Percentiles rank a stretch among this genome's conserved stretches.
These are phyloP conservation scores for Boechera retrofracta DNA, from an alignment of 345 rosid species.

Conservation along the genomic window DNA sequence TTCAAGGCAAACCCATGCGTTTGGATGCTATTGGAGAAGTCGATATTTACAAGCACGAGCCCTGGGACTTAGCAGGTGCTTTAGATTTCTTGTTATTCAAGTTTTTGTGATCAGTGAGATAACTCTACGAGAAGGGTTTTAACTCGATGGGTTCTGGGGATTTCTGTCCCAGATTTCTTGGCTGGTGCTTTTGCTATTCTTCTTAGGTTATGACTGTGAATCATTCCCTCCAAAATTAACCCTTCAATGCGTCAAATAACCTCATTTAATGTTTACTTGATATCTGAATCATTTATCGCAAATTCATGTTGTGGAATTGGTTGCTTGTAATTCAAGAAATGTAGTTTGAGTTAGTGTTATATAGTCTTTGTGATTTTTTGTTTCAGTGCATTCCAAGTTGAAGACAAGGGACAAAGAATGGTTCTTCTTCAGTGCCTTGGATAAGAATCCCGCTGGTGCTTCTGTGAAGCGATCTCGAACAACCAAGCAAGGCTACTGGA, in stretches of 20 bases:
- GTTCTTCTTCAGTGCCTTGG: conserved; percentile 74
- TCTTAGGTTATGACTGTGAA: background rate
- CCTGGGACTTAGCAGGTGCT: conserved; percentile 68
- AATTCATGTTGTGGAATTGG: background rate
- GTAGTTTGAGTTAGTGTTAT: background rate
- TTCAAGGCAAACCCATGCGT: conserved; percentile 56
- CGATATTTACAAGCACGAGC: conserved; percentile 79
- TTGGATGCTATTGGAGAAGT: conserved; percentile 65
- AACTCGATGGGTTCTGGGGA: background rate
- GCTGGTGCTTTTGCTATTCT: background rate
- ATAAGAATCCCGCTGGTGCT: conserved; percentile 64
- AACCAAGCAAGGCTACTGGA: conserved; percentile 75
- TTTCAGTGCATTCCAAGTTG: conserved; percentile 56
- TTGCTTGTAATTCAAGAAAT: conserved; percentile 22
- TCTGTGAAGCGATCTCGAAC: conserved; percentile 57
- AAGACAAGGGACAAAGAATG: conserved; percentile 79
- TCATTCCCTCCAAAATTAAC: too few relatives aligned
- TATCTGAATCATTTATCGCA: background rate
- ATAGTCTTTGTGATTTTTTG: background rate
- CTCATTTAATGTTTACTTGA: too few relatives aligned
- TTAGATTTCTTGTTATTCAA: too few relatives aligned
- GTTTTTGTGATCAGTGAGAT: background rate
- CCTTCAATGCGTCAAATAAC: too few relatives aligned
- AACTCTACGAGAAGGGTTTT: background rate
- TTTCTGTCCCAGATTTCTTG: background rate